Evolutionary conservation across 768 basidiomycete genomes (phyloP), one percentile per base, ranked within the genome.

Genomic region (Mycena metata): DNA sequence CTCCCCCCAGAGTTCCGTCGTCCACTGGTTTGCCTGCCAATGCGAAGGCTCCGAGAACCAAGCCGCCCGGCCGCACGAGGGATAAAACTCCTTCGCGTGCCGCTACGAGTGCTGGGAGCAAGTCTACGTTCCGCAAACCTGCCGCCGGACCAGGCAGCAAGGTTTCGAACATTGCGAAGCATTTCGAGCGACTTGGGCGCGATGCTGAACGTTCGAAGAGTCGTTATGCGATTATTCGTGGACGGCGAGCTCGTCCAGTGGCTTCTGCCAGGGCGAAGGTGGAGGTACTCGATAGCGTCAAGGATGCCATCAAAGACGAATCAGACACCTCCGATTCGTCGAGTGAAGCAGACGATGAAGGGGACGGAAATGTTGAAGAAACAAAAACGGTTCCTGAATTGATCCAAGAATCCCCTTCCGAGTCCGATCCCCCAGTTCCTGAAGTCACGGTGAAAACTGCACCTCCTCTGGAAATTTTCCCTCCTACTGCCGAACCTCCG

Each of bases 241-340:
- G 93, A 13, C 91, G 90, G 70, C 89, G 92, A 50, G 93, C 95
- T 21, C 91, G 97, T 36, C 97, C 98, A 15, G 95, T 99, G 16
- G 93, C 93, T 21, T 91, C 91, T 26, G 92, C 96, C 17, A 88
- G 91, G 50, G 96, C 95, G 17, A 95, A 91, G 73, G 94, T 97
- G 1, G 91, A 96, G 75, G 87, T 98, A 36, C 85, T 98, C 26
- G 91, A 94, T 60, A 96, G 94, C 74, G 88, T 98, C 74, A 91
- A 93, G 76, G 96, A 98, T 74, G 96, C 94, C 2, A 93, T 98
- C 76, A 86, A 86, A 58, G 94, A 95, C 73, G 95, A 93, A 71
- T 91, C 91, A 23, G 92, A 93, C 57, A 85, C 84, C 65, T 90
- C 90, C 4, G 90, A 92, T 70, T 87, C 90, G 13, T 89, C 72